Evolutionary conservation across 2,329 filamentous ascomycete genomes (phyloP).

Genomic region (Diaporthe sp.): DNA sequence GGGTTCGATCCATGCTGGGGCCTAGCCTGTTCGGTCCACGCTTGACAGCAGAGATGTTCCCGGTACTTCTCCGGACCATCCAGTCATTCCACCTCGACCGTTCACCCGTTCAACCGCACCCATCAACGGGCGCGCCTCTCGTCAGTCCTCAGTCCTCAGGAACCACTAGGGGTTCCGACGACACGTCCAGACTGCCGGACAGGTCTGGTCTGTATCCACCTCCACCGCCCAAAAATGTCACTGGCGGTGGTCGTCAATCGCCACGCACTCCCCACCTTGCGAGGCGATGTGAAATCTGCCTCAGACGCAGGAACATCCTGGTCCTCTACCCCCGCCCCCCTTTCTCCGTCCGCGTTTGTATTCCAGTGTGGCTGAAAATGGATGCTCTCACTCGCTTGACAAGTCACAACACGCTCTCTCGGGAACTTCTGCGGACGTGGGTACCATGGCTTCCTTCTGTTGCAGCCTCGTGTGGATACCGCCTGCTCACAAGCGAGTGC

Average conservation of each 20-base stretch:
- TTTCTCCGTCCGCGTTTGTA: slow-evolving; percentile 27
- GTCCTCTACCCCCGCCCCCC: slow-evolving; percentile 8
- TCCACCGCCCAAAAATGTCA: slow-evolving; percentile 19
- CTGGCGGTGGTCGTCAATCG: slow-evolving; percentile 14
- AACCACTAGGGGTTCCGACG: slow-evolving; percentile 5
- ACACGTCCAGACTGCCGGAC: slow-evolving; percentile 16
- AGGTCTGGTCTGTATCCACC: slow-evolving; percentile 10
- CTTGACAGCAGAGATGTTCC: slow-evolving; percentile 26
- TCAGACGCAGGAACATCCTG: neutral
- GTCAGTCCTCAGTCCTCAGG: neutral
- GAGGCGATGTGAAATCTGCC: slow-evolving; percentile 18
- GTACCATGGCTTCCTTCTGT: slow-evolving; percentile 31
- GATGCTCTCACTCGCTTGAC: slow-evolving; percentile 31
- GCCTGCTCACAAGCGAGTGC: slow-evolving; percentile 30
- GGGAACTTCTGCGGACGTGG: slow-evolving; percentile 30
- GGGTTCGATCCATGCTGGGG: slow-evolving; percentile 14
- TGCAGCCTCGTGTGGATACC: slow-evolving; percentile 33
- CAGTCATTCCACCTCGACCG: slow-evolving; percentile 25
- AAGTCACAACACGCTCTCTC: slow-evolving; percentile 21
- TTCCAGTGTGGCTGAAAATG: slow-evolving; percentile 33
- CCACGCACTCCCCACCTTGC: slow-evolving; percentile 3
- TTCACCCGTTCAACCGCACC: slow-evolving; percentile 30
- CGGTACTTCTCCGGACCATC: slow-evolving; percentile 30
- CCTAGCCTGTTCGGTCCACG: slow-evolving; percentile 29
- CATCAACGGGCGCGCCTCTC: slow-evolving; percentile 26